Evolutionary conservation across 257 asterid species (phyloP), one percentile per base, ranked within the genome.

Genomic region (Voacanga thouarsii): DNA sequence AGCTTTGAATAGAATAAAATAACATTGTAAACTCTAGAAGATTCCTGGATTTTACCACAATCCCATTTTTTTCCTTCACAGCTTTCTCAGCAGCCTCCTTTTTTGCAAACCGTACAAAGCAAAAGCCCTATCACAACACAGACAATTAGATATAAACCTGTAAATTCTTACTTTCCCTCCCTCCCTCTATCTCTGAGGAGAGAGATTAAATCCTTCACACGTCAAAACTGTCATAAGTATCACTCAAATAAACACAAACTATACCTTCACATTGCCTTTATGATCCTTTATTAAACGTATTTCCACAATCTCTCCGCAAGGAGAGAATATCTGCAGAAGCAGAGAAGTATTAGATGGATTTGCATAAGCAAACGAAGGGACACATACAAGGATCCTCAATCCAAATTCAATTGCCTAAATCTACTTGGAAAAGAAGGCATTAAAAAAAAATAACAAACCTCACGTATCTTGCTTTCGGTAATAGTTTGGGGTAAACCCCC

Each of bases 61-160:
- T 78, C 79, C 91, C 97, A 84, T 91, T 75, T 85, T 87, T 91
- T 78, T 92, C 97, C 87, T 80, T 88, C 85, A 92, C 86, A 80
- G 98, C 98, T 83, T 83, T 92, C 79, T 82, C 84, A 41, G 98
- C 97, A 82, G 97, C 96, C 82, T 90, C 97, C 81, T 90, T 90
- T 16, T 90, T 90, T 44, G 91, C 82, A 82, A 92, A 94, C 21
- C 92, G 91, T 76, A 94, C 94, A 89, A 94, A 94, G 87, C 98
- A 85, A 85, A 84, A 94, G 69, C 95, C 97, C 98, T 94, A 83
- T n/a, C 81, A 81, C 76, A 81, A 80, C 28, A 75, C 8, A 60
- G 77, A 77, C 74, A 63, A 75, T 55, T 44, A 59, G 33, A 53
- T 51, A 80, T 41, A 76, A 49, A 26, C 50, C 68, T 61, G 66